These are phyloP conservation scores for Stephanocyclus meneghinianus DNA, from an alignment of 352 stramenopile species.

Conservation along the genomic window DNA sequence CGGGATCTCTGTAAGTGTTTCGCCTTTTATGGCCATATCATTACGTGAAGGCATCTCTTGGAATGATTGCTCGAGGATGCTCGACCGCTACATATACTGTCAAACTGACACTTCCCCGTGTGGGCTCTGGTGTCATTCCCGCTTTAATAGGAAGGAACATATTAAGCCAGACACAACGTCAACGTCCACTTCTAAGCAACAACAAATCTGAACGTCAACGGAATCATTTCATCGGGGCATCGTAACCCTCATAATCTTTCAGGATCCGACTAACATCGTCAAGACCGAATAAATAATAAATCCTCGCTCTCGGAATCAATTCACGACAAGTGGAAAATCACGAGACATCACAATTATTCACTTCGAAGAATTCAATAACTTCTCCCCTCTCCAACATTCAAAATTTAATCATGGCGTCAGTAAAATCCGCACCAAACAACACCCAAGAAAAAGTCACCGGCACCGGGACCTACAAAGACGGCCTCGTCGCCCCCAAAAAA, in stretches of 20 bases:
- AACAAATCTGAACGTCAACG: background rate
- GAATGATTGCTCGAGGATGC: no score
- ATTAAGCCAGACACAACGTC: background rate
- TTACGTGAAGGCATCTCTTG: no score
- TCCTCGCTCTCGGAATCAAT: background rate
- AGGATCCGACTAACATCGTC: background rate
- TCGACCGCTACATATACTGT: background rate
- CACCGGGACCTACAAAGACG: slow-evolving; percentile 77
- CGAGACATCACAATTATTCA: background rate
- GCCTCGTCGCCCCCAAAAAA: slow-evolving; percentile 67
- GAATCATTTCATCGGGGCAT: background rate
- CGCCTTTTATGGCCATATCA: no score
- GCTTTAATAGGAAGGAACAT: background rate
- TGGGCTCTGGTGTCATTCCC: background rate
- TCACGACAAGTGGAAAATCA: slow-evolving; percentile 1
- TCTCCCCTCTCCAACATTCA: background rate
- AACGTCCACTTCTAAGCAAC: background rate
- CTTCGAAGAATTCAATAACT: background rate
- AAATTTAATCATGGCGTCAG: slow-evolving; percentile 32
- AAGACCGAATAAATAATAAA: background rate
- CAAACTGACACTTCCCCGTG: background rate
- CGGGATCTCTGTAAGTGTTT: slow-evolving; percentile 11
- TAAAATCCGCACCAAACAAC: slow-evolving; percentile 35
- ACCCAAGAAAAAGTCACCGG: slow-evolving; percentile 38
- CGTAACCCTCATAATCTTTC: background rate